These are phyloP conservation scores for Dalbergia oliveri DNA, from an alignment of 306 rosid species.

Conservation along the genomic window DNA sequence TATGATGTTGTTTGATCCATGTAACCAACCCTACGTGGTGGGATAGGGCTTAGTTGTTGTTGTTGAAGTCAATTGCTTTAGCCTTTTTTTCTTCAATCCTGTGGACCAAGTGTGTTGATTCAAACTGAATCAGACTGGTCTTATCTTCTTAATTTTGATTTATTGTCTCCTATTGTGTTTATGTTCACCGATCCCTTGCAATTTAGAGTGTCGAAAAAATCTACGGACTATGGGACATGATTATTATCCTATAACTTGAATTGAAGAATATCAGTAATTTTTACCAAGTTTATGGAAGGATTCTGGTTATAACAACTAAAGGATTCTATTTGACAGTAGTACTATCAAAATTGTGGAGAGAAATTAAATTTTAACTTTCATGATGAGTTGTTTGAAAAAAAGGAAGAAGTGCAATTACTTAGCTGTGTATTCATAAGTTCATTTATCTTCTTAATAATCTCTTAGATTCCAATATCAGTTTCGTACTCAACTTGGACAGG, in stretches of 20 bases:
- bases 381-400: conserved; percentile 17
- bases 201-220: background rate
- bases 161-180: conserved; percentile 12
- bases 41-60: no score
- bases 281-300: background rate
- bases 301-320: background rate
- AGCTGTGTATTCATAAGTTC: conserved; percentile 10
- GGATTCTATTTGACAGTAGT: conserved; percentile 12
- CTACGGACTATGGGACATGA: background rate
- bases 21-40: no score
- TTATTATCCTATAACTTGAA: background rate
- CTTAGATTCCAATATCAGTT: background rate
- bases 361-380: conserved; percentile 25
- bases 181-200: conserved; percentile 1
- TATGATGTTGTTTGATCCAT: no score
- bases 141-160: background rate
- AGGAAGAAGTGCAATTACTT: conserved; percentile 28
- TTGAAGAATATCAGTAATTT: conserved; percentile 8
- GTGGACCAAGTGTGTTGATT: conserved; percentile 7
- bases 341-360: conserved; percentile 22
- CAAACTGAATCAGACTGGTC: conserved; percentile 7
- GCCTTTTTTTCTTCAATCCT: background rate
- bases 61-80: background rate
- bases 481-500: background rate
- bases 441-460: background rate